A percentile compares a stretch with the other conserved stretches of the same genome.
These are phyloP conservation scores for Aphanomyces cochlioides DNA, from an alignment of 352 stramenopile species.

Conservation along the genomic window DNA sequence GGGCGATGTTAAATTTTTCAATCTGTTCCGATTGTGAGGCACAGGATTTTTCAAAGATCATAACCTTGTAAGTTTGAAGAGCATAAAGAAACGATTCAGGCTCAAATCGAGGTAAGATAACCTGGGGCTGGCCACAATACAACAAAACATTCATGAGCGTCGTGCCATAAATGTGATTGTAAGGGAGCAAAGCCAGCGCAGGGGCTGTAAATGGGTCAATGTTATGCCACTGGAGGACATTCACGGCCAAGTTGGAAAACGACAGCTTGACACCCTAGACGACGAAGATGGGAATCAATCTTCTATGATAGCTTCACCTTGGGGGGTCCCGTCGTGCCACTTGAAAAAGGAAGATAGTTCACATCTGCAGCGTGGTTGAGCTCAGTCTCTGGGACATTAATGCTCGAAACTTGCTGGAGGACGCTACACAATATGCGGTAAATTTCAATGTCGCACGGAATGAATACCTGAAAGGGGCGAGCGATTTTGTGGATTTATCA, in stretches of 20 bases:
- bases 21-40: not conserved
- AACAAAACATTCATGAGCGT: conserved; percentile 78
- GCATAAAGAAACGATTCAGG: conserved; percentile 79
- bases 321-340: conserved; percentile 89
- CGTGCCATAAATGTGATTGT: conserved; percentile 95
- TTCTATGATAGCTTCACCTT: conserved; percentile 43
- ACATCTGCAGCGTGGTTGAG: conserved; percentile 25
- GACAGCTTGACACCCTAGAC: conserved; percentile 83
- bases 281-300: not conserved
- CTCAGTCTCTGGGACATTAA: not conserved
- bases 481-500: too few species aligned
- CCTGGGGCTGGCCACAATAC: conserved; percentile 70
- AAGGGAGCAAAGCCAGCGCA: conserved; percentile 78
- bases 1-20: conserved; percentile 73
- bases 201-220: conserved; percentile 58
- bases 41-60: conserved; percentile 17
- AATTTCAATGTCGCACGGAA: not conserved
- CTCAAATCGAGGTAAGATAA: conserved; percentile 89
- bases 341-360: conserved; percentile 88
- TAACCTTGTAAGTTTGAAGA: conserved; percentile 55
- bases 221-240: conserved; percentile 77
- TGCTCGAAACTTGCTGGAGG: conserved; percentile 32
- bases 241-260: conserved; percentile 86
- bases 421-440: not conserved
- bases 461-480: too few species aligned